These are phyloP conservation scores for Geranomyces variabilis DNA, from an alignment of 192 early-diverging fungal genomes.

Conservation along the genomic window DNA sequence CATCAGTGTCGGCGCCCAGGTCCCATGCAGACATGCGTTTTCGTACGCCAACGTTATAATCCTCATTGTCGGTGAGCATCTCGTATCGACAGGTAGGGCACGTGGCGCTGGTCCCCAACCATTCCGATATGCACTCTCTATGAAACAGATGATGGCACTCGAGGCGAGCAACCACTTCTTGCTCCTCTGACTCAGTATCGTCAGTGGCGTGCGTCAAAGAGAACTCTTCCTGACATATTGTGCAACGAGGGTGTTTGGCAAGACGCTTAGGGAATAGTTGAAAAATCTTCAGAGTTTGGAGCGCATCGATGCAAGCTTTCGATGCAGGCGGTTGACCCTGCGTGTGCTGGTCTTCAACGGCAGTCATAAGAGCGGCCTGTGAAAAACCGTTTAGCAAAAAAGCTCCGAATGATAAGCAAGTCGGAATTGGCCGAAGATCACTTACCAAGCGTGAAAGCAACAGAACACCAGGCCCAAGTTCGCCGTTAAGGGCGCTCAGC, in stretches of 20 bases:
- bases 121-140: conserved; percentile 33
- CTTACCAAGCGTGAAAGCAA: not conserved
- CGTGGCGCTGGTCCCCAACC: conserved; percentile 40
- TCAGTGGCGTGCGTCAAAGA: not conserved
- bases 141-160: conserved; percentile 45
- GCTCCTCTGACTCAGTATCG: not conserved
- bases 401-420: not conserved
- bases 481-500: not conserved
- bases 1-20: conserved; percentile 2
- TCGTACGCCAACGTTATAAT: conserved; percentile 21
- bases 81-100: conserved; percentile 47
- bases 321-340: conserved; percentile 22
- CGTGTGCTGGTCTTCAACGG: not conserved
- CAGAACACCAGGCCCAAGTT: not conserved
- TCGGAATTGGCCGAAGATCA: not conserved
- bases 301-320: not conserved
- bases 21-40: conserved; percentile 8
- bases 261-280: conserved; percentile 1
- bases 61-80: conserved; percentile 30
- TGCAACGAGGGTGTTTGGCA: conserved; percentile 11
- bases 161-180: not conserved
- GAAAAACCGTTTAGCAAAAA: not conserved
- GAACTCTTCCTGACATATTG: conserved; percentile 36
- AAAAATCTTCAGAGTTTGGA: not conserved
- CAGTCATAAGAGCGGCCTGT: not conserved